Evolutionary conservation across 2,329 filamentous ascomycete species (phyloP), one percentile per base, ranked within the genome.

Genomic region (Lachnellula occidentalis): DNA sequence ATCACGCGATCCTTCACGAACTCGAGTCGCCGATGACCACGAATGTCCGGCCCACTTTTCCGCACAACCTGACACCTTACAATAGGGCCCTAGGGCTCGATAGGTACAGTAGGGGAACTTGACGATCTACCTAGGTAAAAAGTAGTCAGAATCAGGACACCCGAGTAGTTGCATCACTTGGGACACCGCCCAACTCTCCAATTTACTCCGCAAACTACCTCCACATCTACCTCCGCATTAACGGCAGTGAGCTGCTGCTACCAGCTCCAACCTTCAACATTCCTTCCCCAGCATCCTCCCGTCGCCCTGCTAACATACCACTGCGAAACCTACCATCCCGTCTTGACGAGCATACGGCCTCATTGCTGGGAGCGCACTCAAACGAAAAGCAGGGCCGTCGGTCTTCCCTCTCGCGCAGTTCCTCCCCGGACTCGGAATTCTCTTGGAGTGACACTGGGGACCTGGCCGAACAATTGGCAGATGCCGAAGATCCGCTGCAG

Each of bases 361-460:
- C 75, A 67, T 71, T 79, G 66, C 71, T 79, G 60, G 68, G 70
- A 57, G 66, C 72, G 64, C 73, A 74, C 65, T 69, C 64, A 48
- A 60, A 69, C 69, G 66, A 69, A 60, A 72, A 74, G 68, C 70
- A 71, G 61, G 69, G 71, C 65, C 63, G 71, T 62, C 63, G 65
- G 54, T 70, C 70, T 66, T 72, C 72, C 67, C 71, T 74, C 64
- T 71, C 70, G 69, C 79, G 76, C 63, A 82, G 80, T 67, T 80
- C 78, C 54, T 83, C 81, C 60, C 76, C 71, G 57, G 78, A 78
- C 70, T 87, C 83, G 58, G 83, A 87, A 66, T 88, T 89, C 72
- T 90, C 86, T 65, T 96, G 90, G 91, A 92, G 89, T 69, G 91
- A 96, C 72, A 96, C 92, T 45, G 92, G 91, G 68, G 94, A 97